Evolutionary conservation across 208 protist species (phyloP), one percentile per base, ranked within the genome.

Genomic region (Crithidia bombi): DNA sequence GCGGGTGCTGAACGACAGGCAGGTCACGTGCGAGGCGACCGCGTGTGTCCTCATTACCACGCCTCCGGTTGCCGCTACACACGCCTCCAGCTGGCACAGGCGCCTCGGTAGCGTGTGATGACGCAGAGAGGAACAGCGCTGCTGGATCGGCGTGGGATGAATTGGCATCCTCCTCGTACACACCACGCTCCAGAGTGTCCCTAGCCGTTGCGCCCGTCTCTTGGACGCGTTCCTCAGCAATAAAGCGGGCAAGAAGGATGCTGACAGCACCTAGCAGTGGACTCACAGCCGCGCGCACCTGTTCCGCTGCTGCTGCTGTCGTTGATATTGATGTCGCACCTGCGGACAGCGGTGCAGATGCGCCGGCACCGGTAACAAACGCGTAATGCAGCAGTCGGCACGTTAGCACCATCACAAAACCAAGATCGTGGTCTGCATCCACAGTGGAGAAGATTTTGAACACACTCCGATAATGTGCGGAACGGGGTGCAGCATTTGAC

Each of bases 181-280:
- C 15, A 17, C 39, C 43, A 19, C 23, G 35, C 11, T 0, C 43
- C n/a, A 28, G 11, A 7, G 7, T 10, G 38, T 65, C 23, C 19
- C 15, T 1, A 25, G 10, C 36, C 41, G 52, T 32, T n/a, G 36
- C 30, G 19, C 6, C 32, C 9, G 15, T 26, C 6, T 32, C 52
- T 38, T 52, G 33, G 5, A 21, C 54, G 23, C 63, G 47, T 9
- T 76, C 69, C 28, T 50, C 54, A 21, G 61, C 75, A 33, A 82
- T 66, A 66, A 88, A 80, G 41, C 75, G 75, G 0, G 75, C 72
- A 7, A 88, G 69, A 17, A 83, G 73, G 36, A 83, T 62, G 65
- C 65, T 78, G 38, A 78, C 50, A 9, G 73, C 49, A 11, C 65
- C 43, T 5, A 68, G 32, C 41, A 78, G 25, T 64, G 64, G 47